These are phyloP conservation scores for Santalum album DNA, from an alignment of 164 flowering plant species.

Conservation along the genomic window DNA sequence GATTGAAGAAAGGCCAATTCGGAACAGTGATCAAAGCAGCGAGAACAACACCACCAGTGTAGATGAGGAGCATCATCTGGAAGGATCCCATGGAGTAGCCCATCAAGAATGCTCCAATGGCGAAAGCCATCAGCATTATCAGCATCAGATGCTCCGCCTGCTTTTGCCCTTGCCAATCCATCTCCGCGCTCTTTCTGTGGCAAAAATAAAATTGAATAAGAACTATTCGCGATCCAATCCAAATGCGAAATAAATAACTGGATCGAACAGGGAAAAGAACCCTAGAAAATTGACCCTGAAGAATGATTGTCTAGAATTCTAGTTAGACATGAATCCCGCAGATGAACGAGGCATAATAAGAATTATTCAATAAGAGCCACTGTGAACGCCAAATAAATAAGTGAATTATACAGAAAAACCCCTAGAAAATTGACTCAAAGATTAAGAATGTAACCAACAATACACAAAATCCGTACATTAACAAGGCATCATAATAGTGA, in stretches of 20 bases:
- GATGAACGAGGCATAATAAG: too few relatives aligned
- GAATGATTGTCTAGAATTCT: too few relatives aligned
- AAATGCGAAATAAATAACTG: not conserved
- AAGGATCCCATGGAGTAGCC: constrained; percentile 67
- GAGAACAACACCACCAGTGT: constrained; percentile 64
- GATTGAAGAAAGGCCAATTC: constrained; percentile 87
- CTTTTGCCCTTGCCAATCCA: constrained; percentile 99
- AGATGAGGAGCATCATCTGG: constrained; percentile 56
- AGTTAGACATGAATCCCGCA: too few relatives aligned
- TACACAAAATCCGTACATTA: too few relatives aligned
- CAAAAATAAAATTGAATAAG: not conserved
- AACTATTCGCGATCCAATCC: too few relatives aligned
- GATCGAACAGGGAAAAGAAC: not conserved
- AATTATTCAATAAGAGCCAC: too few relatives aligned
- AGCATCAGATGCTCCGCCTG: constrained; percentile 87
- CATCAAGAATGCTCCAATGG: constrained; percentile 42
- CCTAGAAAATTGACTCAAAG: too few relatives aligned
- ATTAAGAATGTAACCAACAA: too few relatives aligned
- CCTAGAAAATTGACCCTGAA: not conserved
- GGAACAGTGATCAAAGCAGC: constrained; percentile 72
- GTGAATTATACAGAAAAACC: too few relatives aligned
- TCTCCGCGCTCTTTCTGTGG: constrained; percentile 13
- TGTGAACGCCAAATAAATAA: too few relatives aligned
- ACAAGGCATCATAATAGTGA: too few relatives aligned
- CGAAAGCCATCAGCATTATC: constrained; percentile 56